These are phyloP conservation scores for Gastrolobium villosum DNA, from an alignment of 306 rosid species.

Conservation along the genomic window DNA sequence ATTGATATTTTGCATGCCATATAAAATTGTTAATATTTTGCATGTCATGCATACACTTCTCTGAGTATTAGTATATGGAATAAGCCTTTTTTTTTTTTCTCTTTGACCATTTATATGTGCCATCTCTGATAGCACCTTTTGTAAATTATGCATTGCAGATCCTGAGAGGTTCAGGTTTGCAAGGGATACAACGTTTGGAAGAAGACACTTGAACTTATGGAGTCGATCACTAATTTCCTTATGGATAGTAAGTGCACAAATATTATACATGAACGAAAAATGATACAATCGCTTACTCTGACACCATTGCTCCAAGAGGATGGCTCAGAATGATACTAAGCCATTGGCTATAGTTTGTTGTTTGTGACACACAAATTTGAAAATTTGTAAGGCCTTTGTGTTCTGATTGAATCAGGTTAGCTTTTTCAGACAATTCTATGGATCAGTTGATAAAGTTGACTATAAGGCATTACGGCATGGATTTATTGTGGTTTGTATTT, in stretches of 20 bases:
- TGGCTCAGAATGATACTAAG: not conserved
- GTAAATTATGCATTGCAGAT: constrained; percentile 54
- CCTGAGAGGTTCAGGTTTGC: constrained; percentile 79
- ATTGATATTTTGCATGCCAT: too few species aligned
- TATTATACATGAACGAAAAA: not conserved
- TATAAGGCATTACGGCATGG: constrained; percentile 78
- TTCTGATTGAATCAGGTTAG: constrained; percentile 56
- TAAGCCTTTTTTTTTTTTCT: not conserved
- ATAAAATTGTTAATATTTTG: too few species aligned
- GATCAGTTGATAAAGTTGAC: constrained; percentile 70
- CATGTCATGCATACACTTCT: too few species aligned
- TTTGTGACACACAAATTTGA: constrained; percentile 10
- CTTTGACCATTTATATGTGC: not conserved
- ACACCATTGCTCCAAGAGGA: not conserved
- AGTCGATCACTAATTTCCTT: constrained; percentile 61
- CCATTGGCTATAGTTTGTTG: not conserved
- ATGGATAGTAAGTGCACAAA: constrained; percentile 65
- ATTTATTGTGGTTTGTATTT: constrained; percentile 60
- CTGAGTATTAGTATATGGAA: too few species aligned
- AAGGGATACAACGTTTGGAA: constrained; percentile 81
- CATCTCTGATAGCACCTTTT: not conserved
- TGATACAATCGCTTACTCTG: not conserved
- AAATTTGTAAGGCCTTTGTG: not conserved
- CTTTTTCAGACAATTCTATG: constrained; percentile 80
- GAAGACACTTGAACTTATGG: constrained; percentile 71